phyloP scores from a whole-genome alignment of 495 filamentous ascomycete species.

The Neurospora sp. region DNA sequence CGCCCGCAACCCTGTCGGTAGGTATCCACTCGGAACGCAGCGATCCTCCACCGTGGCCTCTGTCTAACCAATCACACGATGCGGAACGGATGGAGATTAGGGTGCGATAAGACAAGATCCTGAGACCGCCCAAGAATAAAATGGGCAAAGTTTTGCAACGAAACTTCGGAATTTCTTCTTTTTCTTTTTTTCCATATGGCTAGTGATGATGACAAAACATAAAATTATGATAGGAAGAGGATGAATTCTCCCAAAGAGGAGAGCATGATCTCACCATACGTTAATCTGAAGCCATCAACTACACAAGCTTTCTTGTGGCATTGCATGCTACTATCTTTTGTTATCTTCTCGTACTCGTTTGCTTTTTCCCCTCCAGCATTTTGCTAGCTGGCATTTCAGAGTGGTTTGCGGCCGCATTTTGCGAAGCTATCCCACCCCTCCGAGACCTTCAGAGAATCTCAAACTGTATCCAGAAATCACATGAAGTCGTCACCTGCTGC shows the following conservation, averaged over 20 bases:
- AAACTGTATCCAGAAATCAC: not conserved
- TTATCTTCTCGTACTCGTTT: not conserved
- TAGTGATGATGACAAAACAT: conserved; percentile 45
- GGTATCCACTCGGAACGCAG: not conserved
- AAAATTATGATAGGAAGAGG: conserved; percentile 52
- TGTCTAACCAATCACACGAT: not conserved
- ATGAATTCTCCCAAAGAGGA: conserved; percentile 35
- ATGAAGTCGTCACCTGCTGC: not conserved
- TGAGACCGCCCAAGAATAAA: not conserved
- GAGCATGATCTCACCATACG: conserved; percentile 45
- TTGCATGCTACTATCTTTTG: not conserved
- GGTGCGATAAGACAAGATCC: not conserved
- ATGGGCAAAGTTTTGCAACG: not conserved
- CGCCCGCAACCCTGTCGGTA: not conserved
- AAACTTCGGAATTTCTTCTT: conserved; percentile 1
- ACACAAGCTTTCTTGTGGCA: not conserved
- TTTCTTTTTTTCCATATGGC: conserved; percentile 25
- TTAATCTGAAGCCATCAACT: conserved; percentile 43
- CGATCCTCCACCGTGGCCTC: not conserved
- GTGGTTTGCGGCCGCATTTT: not conserved
- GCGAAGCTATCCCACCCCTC: not conserved
- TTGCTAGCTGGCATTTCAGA: not conserved
- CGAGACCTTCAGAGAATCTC: not conserved
- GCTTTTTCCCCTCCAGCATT: not conserved
- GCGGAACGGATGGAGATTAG: not conserved